A percentile compares a stretch with the other conserved stretches of the same genome.
These are phyloP conservation scores for Apophysomyces trapeziformis DNA, from an alignment of 371 early-diverging fungal genomes.

Conservation along the genomic window DNA sequence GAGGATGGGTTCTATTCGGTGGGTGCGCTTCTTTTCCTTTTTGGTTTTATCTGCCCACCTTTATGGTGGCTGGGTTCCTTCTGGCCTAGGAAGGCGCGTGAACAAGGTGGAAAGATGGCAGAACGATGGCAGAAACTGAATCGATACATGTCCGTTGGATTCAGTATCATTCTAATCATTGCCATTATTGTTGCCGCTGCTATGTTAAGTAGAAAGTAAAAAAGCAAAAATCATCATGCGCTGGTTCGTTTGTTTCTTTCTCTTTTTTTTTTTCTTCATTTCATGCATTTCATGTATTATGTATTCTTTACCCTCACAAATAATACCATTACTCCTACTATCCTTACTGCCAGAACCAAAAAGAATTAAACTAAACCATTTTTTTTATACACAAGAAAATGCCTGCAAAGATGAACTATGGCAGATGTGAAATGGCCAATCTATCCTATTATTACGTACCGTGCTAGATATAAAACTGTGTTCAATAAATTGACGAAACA, in stretches of 20 bases:
- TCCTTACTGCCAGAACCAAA: too few species aligned
- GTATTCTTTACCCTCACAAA: background rate
- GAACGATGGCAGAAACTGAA: conserved; percentile 50
- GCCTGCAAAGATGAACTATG: too few species aligned
- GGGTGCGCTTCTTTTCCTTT: conserved; percentile 40
- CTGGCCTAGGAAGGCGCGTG: conserved; percentile 36
- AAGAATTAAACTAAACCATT: too few species aligned
- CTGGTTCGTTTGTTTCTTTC: too few species aligned
- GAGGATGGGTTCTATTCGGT: conserved; percentile 42
- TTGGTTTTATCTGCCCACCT: conserved; percentile 50
- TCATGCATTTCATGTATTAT: conserved; percentile 7
- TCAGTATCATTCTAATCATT: conserved; percentile 42
- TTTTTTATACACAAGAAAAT: too few species aligned
- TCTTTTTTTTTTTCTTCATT: background rate
- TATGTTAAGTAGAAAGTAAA: conserved; percentile 1
- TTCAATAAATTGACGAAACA: too few species aligned
- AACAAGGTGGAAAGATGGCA: conserved; percentile 48
- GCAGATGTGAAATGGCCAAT: too few species aligned
- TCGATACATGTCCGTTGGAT: conserved; percentile 50
- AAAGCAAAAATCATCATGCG: background rate
- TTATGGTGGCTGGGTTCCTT: conserved; percentile 53
- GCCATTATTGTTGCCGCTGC: conserved; percentile 32
- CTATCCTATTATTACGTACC: too few species aligned
- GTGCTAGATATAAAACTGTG: too few species aligned
- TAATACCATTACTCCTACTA: too few species aligned